These are phyloP conservation scores for Yamadazyma taylorii DNA, from an alignment of 1,139 yeast genomes.

Conservation along the genomic window DNA sequence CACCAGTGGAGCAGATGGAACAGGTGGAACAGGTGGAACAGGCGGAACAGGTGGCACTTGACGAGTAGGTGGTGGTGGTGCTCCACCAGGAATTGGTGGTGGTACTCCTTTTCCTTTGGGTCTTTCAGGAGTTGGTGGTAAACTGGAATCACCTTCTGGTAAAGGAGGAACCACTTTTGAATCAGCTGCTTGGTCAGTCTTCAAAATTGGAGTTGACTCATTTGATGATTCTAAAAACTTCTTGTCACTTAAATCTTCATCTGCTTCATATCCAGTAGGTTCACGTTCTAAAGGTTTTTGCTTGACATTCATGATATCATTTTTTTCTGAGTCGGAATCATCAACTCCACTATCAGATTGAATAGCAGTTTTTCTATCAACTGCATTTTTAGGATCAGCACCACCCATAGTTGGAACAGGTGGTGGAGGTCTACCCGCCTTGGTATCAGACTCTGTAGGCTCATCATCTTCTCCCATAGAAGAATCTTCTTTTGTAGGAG, in stretches of 20 bases:
- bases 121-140: constrained; percentile 3
- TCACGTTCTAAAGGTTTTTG: constrained; percentile 27
- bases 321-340: constrained; percentile 3
- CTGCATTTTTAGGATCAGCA: constrained; percentile 8
- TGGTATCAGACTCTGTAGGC: constrained; percentile 11
- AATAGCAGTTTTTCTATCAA: constrained; percentile 18
- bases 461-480: constrained; percentile 18
- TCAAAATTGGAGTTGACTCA: constrained; percentile 15
- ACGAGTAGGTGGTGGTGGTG: constrained; percentile 1
- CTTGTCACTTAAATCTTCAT: constrained; percentile 40
- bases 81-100: constrained; percentile 3
- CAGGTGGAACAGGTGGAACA: constrained; percentile 12
- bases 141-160: constrained; percentile 10
- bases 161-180: constrained; percentile 10
- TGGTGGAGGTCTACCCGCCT: constrained; percentile 14
- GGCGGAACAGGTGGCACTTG: constrained; percentile 11
- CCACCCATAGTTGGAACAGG: constrained; percentile 6
- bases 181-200: constrained; percentile 6
- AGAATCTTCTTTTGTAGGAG: constrained; percentile 13
- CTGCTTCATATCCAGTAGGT: constrained; percentile 46
- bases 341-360: constrained; percentile 17
- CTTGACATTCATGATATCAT: constrained; percentile 3
- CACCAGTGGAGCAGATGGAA: constrained; percentile 14
- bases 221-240: constrained; percentile 4
- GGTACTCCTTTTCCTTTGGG: constrained; percentile 1